Evolutionary conservation across 495 filamentous ascomycete species (phyloP).

Genomic region (Cladorrhinum samala): DNA sequence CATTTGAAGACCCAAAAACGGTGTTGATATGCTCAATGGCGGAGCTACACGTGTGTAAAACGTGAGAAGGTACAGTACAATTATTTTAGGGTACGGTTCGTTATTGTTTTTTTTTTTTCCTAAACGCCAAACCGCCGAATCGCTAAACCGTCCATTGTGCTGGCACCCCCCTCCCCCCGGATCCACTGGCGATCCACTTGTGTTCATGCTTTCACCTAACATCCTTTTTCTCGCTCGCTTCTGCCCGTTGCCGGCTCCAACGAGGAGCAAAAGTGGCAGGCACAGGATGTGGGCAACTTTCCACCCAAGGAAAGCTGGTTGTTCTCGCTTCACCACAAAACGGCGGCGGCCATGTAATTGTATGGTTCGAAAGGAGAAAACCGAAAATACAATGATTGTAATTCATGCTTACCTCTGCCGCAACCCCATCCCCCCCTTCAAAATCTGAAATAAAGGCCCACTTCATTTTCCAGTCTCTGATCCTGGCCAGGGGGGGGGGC

Average conservation of each 20-base stretch:
- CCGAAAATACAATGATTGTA: neutral
- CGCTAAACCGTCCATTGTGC: no score
- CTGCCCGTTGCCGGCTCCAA: conserved; percentile 25
- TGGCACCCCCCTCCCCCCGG: conserved; percentile 1
- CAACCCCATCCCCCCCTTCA: neutral
- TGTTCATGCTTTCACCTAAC: conserved; percentile 10
- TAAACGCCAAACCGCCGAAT: conserved; percentile 1
- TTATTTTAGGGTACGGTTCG: neutral
- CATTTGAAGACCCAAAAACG: no score
- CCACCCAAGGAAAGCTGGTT: neutral
- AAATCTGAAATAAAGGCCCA: conserved; percentile 21
- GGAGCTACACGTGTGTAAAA: conserved; percentile 2
- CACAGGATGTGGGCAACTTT: neutral
- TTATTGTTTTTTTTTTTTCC: conserved; percentile 1
- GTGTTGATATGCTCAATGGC: neutral
- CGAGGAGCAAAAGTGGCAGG: conserved; percentile 6
- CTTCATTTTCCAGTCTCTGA: conserved; percentile 17
- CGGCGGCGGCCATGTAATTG: no score
- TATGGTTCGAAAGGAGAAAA: neutral
- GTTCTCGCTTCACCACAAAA: no score
- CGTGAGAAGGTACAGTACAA: neutral
- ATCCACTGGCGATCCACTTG: conserved; percentile 7
- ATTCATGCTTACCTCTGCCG: neutral
- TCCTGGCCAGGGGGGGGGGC: conserved; percentile 17
- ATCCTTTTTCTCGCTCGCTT: conserved; percentile 25